Conservation (phyloP, 805 yeast genomes). For the Kodamaea hsintzibuensis region DNA sequence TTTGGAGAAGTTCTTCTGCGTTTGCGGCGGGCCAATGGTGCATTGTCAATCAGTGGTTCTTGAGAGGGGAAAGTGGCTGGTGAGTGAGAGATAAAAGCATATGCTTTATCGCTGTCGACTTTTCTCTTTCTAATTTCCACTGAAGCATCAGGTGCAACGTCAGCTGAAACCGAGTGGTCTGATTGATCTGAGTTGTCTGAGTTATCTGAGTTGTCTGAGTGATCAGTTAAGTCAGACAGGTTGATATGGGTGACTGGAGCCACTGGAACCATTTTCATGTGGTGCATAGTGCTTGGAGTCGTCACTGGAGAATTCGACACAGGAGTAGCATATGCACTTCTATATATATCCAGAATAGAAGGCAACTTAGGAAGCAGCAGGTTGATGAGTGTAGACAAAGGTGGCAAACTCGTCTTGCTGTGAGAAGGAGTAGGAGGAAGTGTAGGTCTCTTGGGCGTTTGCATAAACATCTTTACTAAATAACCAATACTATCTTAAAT, state of each 20-base stretch:
- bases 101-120: slow-evolving; percentile 33
- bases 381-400: slow-evolving; percentile 36
- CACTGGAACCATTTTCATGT: neutral
- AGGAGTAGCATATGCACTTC: slow-evolving; percentile 8
- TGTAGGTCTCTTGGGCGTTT: slow-evolving; percentile 37
- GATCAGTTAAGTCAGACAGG: neutral
- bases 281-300: neutral
- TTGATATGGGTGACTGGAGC: neutral
- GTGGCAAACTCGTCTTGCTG: slow-evolving; percentile 35
- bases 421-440: slow-evolving; percentile 24
- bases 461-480: slow-evolving; percentile 23
- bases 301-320: slow-evolving; percentile 1
- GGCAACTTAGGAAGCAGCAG: slow-evolving; percentile 25
- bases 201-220: neutral
- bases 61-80: slow-evolving; percentile 83
- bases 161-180: neutral
- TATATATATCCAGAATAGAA: slow-evolving; percentile 19
- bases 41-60: slow-evolving; percentile 84
- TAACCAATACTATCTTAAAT: neutral
- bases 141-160: neutral
- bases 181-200: neutral
- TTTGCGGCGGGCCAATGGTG: slow-evolving; percentile 90
- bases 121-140: slow-evolving; percentile 9
- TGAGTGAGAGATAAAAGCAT: slow-evolving; percentile 92
- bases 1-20: slow-evolving; percentile 92